Base-by-base conservation (phyloP, 306 rosid species). In the Prunus armeniaca region DNA sequence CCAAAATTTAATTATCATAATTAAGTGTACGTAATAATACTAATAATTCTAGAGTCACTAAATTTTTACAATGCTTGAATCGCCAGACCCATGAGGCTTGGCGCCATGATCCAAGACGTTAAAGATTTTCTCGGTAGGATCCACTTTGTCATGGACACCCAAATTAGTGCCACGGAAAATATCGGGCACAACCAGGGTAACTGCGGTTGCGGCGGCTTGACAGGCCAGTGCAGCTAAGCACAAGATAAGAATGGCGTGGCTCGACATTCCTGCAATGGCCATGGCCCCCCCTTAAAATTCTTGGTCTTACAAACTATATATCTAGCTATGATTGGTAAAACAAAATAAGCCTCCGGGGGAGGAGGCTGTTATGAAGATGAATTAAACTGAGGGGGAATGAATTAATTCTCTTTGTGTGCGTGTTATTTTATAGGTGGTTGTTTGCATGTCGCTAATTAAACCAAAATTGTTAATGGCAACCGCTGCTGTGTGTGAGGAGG, bases 31-130 rank as follows among this genome's bases (percentile, higher is more conserved):
- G 52, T 9, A 10, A 47, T 47, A 47, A 47, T 47, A 47, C 51
- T 47, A 58, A 58, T 58, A 49, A 24, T 58, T 18, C 12, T 58
- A 58, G 34, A 6, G 9, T 55, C 22, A 55, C 19, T 22, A 55
- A 57, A 14, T 25, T 12, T 6, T 19, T 32, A 72, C 24, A 20
- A 73, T 60, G 30, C 68, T n/a, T 9, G 68, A 30, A 50, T 94
- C 97, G 24, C n/a, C 14, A 6, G 0, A 28, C 45, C 96, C 95
- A 73, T 86, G 77, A 43, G 85, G 65, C 71, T 62, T 73, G 76
- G 97, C 97, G 2, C 91, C 94, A 56, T 73, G 87, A 13, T 57
- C 55, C 27, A 76, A 0, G 17, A 92, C 92, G 24, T 82, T 85
- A 56, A 87, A 47, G 13, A 89, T 3, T 51, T 75, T 76, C 58